These are phyloP conservation scores for Tetrahymena borealis DNA, from an alignment of 73 alveolate species.

Conservation along the genomic window DNA sequence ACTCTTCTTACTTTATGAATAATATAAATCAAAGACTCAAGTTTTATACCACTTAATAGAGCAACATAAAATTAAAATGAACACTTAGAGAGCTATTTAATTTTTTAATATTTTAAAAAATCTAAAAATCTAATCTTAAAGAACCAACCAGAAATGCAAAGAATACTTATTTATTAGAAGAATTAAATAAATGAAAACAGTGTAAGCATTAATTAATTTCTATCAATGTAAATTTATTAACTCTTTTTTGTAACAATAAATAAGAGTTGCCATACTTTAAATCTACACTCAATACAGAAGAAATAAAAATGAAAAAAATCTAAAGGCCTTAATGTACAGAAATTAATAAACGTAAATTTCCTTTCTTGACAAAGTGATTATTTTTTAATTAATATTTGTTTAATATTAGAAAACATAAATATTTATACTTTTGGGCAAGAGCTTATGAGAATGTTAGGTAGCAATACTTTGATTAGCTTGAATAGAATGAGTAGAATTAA, in stretches of 20 bases:
- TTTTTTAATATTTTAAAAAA: not conserved
- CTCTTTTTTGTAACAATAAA: not conserved
- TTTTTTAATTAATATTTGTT: not conserved
- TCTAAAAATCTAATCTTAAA: not conserved
- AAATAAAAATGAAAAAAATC: not conserved
- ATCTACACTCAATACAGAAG: not conserved
- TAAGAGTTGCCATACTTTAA: not conserved
- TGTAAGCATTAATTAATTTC: not conserved
- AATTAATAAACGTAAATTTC: not conserved
- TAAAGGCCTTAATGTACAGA: not conserved
- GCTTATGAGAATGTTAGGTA: not conserved
- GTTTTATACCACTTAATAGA: not conserved
- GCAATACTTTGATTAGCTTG: not conserved
- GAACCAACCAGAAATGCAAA: not conserved
- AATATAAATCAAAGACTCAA: not conserved
- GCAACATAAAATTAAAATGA: not conserved
- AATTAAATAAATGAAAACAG: not conserved
- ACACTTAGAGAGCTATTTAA: not conserved
- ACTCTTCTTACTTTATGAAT: not conserved
- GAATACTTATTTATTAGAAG: not conserved
- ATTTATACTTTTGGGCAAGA: not conserved
- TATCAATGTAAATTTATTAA: not conserved
- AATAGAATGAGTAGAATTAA: not conserved
- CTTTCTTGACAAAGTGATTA: not conserved
- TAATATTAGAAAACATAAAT: not conserved